Conservation (phyloP, 2,329 filamentous ascomycete species). For the Fusarium longipes region DNA sequence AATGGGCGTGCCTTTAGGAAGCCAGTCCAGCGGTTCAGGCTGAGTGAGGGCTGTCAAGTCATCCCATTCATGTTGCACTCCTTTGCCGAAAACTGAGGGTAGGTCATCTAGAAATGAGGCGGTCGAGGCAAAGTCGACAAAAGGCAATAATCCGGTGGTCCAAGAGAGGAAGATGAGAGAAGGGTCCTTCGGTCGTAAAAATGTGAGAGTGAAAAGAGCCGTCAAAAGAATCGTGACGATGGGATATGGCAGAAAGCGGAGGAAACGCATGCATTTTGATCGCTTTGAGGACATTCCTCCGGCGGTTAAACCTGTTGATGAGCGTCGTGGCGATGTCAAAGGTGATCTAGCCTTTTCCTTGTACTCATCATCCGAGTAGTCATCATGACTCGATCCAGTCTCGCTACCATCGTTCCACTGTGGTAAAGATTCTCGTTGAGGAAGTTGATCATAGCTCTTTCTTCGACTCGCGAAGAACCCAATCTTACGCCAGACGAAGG, state of each 20-base stretch:
- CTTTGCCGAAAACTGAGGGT: conserved; percentile 41
- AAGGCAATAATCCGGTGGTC: conserved; percentile 50
- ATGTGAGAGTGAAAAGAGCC: conserved; percentile 40
- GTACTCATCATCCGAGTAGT: conserved; percentile 16
- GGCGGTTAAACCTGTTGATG: not conserved
- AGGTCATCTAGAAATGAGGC: conserved; percentile 47
- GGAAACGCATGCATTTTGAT: conserved; percentile 5
- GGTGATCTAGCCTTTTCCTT: conserved; percentile 22
- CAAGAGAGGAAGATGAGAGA: conserved; percentile 52
- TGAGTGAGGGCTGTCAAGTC: conserved; percentile 44
- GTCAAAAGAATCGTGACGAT: conserved; percentile 43
- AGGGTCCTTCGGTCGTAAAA: conserved; percentile 49
- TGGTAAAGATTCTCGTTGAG: conserved; percentile 5
- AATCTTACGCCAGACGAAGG: conserved; percentile 21
- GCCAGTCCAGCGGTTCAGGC: conserved; percentile 40
- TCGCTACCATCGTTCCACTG: conserved; percentile 17
- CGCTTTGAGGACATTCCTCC: not conserved
- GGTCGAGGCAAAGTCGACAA: conserved; percentile 50
- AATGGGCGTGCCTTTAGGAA: conserved; percentile 29
- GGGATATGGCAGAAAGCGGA: conserved; percentile 34
- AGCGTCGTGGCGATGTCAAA: not conserved
- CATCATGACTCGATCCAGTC: not conserved
- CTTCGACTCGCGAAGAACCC: conserved; percentile 13
- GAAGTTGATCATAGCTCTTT: conserved; percentile 18
- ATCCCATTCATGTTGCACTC: conserved; percentile 45